A percentile compares a stretch with the other conserved stretches of the same genome.
Conservation (phyloP, 805 yeast genomes). For the Kazachstania martiniae region DNA sequence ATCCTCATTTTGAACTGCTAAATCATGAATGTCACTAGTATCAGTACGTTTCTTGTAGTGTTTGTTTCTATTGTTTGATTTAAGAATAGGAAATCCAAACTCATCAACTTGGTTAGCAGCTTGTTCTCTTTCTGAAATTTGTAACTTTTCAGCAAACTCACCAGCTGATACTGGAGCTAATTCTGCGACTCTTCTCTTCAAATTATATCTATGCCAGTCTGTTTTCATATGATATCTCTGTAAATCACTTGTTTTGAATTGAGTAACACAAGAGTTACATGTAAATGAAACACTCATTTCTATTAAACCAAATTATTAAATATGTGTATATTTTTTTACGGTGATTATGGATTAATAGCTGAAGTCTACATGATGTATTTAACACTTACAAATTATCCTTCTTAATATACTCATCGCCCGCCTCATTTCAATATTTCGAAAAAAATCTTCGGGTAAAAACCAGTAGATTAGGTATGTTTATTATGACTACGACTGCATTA, state of each 20-base stretch:
- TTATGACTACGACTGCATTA: no score
- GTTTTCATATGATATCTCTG: constrained; percentile 94
- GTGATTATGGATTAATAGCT: no score
- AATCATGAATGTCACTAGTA: not conserved
- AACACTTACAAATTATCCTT: no score
- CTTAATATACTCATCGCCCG: no score
- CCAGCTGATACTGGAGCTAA: constrained; percentile 63
- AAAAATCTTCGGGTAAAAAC: no score
- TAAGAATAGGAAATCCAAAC: constrained; percentile 29
- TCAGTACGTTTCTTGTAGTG: not conserved
- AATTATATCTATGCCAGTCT: constrained; percentile 95
- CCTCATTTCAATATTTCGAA: no score
- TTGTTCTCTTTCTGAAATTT: constrained; percentile 26
- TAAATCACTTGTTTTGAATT: constrained; percentile 68
- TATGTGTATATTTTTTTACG: no score
- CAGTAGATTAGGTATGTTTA: no score
- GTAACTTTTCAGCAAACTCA: constrained; percentile 31
- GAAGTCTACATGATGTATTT: no score
- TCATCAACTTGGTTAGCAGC: constrained; percentile 28
- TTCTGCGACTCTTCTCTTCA: constrained; percentile 84
- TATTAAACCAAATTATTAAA: no score
- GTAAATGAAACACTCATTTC: constrained; percentile 37
- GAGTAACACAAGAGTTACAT: constrained; percentile 81
- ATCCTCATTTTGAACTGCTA: no score
- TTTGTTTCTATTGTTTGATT: constrained; percentile 13